Evolutionary conservation across 1,139 yeast species (phyloP), one percentile per base, ranked within the genome.

Genomic region (Saccharomyces hybrid): DNA sequence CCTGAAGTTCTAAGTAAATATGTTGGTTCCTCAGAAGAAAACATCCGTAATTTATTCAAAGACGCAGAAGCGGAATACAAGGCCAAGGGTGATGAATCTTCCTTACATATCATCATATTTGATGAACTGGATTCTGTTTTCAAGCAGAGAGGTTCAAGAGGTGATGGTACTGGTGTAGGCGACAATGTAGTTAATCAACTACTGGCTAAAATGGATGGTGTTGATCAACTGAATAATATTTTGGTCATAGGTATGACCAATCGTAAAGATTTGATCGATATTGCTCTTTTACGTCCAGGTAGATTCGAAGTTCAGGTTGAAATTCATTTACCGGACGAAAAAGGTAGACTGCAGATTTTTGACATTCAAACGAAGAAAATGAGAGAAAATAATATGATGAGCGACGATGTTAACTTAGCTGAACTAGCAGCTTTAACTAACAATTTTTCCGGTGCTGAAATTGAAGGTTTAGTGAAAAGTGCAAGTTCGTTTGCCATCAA

Each of bases 171-270:
- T 1, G 99, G 99, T 58, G 99, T 95, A 50, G 99, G 98, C 38
- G 99, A 93, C 73, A 93, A 93, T 66, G 98, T 93, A 26, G 99
- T 93, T 57, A 93, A 93, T 73, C 99, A 93, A 77, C 81, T 93
- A 65, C 80, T 93, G 63, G 95, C 99, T 11, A 93, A 93, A 71
- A 95, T 93, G 99, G 99, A 93, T 71, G 99, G 99, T 80, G 99
- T 93, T 55, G 99, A 93, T 66, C 98, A 91, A 70, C 78, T 93
- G 62, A 93, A 93, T 73, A 93, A 93, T 68, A 91, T 93, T 60
- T 80, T 93, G 69, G 90, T 93, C 52, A 95, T 93, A 71, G 99
- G 99, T 75, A 93, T 93, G 99, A 93, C 99, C 56, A 93, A 93
- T 73, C 82, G 99, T 73, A 82, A 84, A 67, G 99, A 93, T 73